These are phyloP conservation scores for Suhomyces xylopsoci DNA, from an alignment of 805 yeast genomes.

Conservation along the genomic window DNA sequence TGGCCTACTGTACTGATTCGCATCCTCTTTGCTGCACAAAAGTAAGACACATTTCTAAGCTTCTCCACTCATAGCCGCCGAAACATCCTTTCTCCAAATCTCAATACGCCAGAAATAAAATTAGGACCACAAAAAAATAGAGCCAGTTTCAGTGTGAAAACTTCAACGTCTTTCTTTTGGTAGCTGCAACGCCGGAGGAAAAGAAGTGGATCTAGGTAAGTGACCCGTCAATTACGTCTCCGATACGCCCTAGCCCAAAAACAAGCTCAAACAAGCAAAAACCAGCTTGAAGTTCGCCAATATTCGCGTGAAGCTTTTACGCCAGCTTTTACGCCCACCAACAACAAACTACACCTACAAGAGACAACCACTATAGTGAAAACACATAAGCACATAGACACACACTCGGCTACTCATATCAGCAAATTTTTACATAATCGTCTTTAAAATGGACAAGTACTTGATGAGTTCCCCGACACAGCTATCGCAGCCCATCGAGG, in stretches of 20 bases:
- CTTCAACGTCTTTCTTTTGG: not conserved
- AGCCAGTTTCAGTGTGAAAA: not conserved
- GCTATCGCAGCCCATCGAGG: constrained; percentile 31
- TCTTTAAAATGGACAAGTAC: constrained; percentile 32
- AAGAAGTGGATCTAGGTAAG: not conserved
- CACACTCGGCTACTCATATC: not conserved
- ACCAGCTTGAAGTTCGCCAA: not conserved
- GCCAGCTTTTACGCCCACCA: not conserved
- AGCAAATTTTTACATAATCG: not conserved
- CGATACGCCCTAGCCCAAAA: not conserved
- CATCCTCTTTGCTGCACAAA: not conserved
- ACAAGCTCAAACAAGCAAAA: not conserved
- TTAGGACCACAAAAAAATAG: not conserved
- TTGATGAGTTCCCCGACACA: constrained; percentile 41
- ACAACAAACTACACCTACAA: not conserved
- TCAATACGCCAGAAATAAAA: not conserved
- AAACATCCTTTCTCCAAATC: not conserved
- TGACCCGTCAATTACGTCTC: not conserved
- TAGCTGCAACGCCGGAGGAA: not conserved
- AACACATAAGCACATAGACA: not conserved
- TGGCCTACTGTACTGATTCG: not conserved
- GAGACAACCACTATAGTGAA: not conserved
- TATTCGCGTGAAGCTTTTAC: not conserved
- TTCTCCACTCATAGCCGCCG: not conserved
- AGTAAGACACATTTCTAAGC: not conserved